A percentile compares a stretch with the other conserved stretches of the same genome.
Evolutionary conservation across 306 rosid genomes (phyloP).

Genomic region (Prunus armeniaca): DNA sequence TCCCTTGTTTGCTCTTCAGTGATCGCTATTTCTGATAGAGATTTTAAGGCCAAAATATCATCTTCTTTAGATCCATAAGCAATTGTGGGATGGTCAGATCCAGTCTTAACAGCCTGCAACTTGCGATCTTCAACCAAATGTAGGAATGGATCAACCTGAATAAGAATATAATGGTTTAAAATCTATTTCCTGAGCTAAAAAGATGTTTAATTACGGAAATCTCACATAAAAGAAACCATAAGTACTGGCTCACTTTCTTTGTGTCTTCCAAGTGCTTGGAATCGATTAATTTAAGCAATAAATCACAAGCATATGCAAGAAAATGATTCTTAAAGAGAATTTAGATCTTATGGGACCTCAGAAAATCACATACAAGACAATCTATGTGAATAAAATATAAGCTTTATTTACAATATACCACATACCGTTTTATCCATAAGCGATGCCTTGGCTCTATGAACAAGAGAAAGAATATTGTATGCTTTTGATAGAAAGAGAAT

Average conservation of each 20-base stretch:
- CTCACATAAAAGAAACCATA: neutral
- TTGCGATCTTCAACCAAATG: constrained; percentile 59
- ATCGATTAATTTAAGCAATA: neutral
- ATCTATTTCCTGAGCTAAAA: constrained; percentile 6
- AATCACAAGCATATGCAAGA: constrained; percentile 5
- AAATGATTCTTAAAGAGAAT: neutral
- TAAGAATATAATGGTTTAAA: constrained; percentile 15
- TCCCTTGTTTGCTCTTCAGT: constrained; percentile 52
- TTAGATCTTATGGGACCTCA: neutral
- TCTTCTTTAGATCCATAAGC: constrained; percentile 79
- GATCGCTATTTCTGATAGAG: constrained; percentile 44
- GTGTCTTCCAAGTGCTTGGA: neutral
- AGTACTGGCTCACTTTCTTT: constrained; percentile 7
- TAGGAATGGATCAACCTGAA: constrained; percentile 86
- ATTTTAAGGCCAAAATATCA: constrained; percentile 49
- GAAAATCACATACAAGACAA: constrained; percentile 12
- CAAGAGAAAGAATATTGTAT: constrained; percentile 57
- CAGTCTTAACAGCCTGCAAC: constrained; percentile 52
- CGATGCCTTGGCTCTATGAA: constrained; percentile 45
- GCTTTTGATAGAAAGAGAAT: constrained; percentile 73
- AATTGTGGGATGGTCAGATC: constrained; percentile 32
- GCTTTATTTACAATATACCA: constrained; percentile 17
- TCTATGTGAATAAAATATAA: constrained; percentile 3
- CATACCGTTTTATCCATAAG: constrained; percentile 53
- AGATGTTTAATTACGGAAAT: neutral